Percentiles rank a stretch among this genome's conserved stretches.
phyloP scores from a whole-genome alignment of 2,329 filamentous ascomycete species.

The Stachybotrys chlorohalonatus region DNA sequence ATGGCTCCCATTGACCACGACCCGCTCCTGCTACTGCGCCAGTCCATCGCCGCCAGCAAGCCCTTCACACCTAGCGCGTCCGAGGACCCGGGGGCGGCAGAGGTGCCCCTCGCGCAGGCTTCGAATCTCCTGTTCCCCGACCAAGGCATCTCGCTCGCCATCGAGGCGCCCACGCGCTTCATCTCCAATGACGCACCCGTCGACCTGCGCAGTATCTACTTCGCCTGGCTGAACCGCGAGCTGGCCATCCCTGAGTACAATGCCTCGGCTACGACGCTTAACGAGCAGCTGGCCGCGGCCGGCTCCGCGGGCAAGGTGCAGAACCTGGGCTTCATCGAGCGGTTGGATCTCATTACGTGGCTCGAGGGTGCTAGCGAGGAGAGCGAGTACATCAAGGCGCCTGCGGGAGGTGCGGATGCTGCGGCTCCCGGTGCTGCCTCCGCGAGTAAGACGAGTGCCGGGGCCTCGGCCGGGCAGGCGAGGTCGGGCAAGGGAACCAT shows the following conservation, averaged over 20 bases:
- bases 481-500: slow-evolving; percentile 56
- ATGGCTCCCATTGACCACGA: slow-evolving; percentile 61
- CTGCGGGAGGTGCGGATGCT: slow-evolving; percentile 53
- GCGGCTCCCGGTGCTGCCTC: slow-evolving; percentile 30
- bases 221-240: slow-evolving; percentile 92
- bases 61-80: slow-evolving; percentile 67
- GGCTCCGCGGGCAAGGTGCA: slow-evolving; percentile 62
- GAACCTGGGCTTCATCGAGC: slow-evolving; percentile 86
- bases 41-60: slow-evolving; percentile 64
- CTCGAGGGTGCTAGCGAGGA: slow-evolving; percentile 83
- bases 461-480: slow-evolving; percentile 33
- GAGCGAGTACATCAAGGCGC: slow-evolving; percentile 83
- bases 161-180: slow-evolving; percentile 76
- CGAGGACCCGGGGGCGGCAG: slow-evolving; percentile 50
- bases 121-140: slow-evolving; percentile 68
- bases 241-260: slow-evolving; percentile 87
- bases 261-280: slow-evolving; percentile 68
- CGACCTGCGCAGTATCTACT: slow-evolving; percentile 90
- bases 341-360: slow-evolving; percentile 87
- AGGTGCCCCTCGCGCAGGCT: slow-evolving; percentile 63
- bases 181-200: slow-evolving; percentile 66
- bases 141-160: slow-evolving; percentile 52
- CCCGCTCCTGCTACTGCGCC: slow-evolving; percentile 73
- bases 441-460: slow-evolving; percentile 27
- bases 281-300: slow-evolving; percentile 60